These are phyloP conservation scores for Sedum album DNA, from an alignment of 164 flowering plant genomes.

Conservation along the genomic window DNA sequence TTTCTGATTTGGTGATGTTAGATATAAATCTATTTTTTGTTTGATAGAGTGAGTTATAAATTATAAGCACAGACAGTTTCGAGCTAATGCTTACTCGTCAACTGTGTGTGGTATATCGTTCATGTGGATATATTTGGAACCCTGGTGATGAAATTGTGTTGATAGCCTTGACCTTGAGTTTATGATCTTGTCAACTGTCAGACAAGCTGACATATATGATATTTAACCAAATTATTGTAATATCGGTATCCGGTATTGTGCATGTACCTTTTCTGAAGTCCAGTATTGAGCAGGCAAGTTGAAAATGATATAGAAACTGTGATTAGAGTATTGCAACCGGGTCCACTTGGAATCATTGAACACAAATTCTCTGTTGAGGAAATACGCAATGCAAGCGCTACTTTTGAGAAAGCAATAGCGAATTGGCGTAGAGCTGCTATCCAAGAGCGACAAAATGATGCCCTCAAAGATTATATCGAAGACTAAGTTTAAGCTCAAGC, in stretches of 20 bases:
- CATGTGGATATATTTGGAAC: too few species aligned
- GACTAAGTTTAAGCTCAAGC: not conserved
- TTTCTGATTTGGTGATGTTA: too few species aligned
- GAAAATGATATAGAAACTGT: conserved; percentile 91
- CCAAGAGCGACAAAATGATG: conserved; percentile 29
- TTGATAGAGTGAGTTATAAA: too few species aligned
- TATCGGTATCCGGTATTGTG: too few species aligned
- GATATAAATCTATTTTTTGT: too few species aligned
- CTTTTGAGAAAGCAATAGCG: conserved; percentile 48
- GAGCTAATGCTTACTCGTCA: too few species aligned
- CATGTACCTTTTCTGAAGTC: too few species aligned
- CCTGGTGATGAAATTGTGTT: too few species aligned
- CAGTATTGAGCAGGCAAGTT: conserved; percentile 56
- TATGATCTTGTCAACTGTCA: not conserved
- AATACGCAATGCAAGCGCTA: conserved; percentile 46
- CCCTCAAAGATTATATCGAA: conserved; percentile 41
- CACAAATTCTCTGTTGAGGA: conserved; percentile 80
- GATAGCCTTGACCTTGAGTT: not conserved
- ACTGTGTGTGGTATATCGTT: too few species aligned
- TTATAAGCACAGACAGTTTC: too few species aligned
- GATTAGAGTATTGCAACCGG: conserved; percentile 74
- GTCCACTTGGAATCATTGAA: conserved; percentile 80
- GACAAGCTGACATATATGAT: too few species aligned
- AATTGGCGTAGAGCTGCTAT: conserved; percentile 62
- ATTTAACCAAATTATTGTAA: too few species aligned